Evolutionary conservation across 2,329 filamentous ascomycete species (phyloP), one percentile per base, ranked within the genome.

Genomic region (Cytospora piceicola): DNA sequence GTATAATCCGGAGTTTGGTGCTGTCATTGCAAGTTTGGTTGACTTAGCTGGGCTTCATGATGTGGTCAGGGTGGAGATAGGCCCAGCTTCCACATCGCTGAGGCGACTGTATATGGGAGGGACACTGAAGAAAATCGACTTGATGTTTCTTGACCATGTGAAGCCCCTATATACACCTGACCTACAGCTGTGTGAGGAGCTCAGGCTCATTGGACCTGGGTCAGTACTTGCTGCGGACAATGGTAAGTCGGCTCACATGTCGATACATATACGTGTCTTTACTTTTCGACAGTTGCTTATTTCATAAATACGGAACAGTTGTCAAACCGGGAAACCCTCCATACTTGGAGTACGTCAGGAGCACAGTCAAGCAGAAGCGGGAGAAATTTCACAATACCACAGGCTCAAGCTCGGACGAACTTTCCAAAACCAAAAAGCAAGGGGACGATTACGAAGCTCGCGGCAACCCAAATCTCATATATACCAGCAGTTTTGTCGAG

Each of bases 101-200:
- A 81, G 83, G 58, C 83, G 85, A 6, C 79, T 94, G 5, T 81
- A 87, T 68, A 72, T 77, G 0, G 75, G 80, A 3, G 86, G 86
- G 0, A 72, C 74, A 5, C 74, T 93, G 29, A 76, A 80, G 29
- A 81, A 83, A 55, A 85, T 93, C 67, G 90, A 93, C 71, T 77
- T 94, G 49, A 80, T 93, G 75, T 94, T 95, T 75, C 78, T 95
- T 42, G 92, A 95, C 72, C 92, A 95, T 75, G 89, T 90, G 77
- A 94, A 94, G 76, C 89, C 90, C 0, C 85, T 88, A 0, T 95
- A 94, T 74, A 86, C 85, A 0, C 83, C 85, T 0, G 92, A 95
- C 71, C 76, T 94, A 67, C 93, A 93, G 77, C 82, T 93, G 0
- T 92, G 89, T 73, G 92, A 95, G 77, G 82, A 90, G 49, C 78